A percentile compares a stretch with the other conserved stretches of the same genome.
Evolutionary conservation across 352 stramenopile genomes (phyloP).

Genomic region (Globisporangium acanthophoron): DNA sequence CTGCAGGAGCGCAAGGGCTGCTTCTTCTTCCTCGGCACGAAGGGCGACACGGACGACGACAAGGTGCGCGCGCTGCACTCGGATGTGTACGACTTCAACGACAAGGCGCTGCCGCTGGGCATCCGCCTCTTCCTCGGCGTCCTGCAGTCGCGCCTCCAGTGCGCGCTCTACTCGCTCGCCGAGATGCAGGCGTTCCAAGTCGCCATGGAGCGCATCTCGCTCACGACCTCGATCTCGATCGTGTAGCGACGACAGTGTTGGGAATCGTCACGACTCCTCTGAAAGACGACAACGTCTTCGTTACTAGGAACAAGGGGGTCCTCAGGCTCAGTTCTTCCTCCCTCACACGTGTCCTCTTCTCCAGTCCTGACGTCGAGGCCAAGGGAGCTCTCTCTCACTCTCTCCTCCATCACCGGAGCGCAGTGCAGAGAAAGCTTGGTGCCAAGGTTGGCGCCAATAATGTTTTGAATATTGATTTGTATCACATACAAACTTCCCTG

Average conservation of each 20-base stretch:
- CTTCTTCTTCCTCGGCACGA: conserved; percentile 84
- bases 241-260: conserved; percentile 16
- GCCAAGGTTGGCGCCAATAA: too few species aligned
- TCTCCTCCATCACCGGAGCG: too few species aligned
- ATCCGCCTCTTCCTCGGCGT: conserved; percentile 77
- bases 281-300: too few species aligned
- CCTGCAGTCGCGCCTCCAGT: conserved; percentile 60
- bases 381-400: too few species aligned
- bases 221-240: conserved; percentile 28
- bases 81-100: conserved; percentile 81
- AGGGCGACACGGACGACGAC: conserved; percentile 49
- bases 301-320: too few species aligned
- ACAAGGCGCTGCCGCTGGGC: conserved; percentile 77
- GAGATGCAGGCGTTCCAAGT: conserved; percentile 76
- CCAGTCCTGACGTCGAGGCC: too few species aligned
- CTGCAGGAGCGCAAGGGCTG: conserved; percentile 77
- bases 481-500: too few species aligned
- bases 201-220: conserved; percentile 67
- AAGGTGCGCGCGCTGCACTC: conserved; percentile 68
- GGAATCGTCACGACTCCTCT: too few species aligned
- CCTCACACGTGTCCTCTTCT: too few species aligned
- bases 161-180: conserved; percentile 54
- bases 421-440: too few species aligned
- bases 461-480: too few species aligned
- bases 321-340: too few species aligned